Base-by-base conservation (phyloP, 2,329 filamentous ascomycete genomes). In the Neurospora crassa region DNA sequence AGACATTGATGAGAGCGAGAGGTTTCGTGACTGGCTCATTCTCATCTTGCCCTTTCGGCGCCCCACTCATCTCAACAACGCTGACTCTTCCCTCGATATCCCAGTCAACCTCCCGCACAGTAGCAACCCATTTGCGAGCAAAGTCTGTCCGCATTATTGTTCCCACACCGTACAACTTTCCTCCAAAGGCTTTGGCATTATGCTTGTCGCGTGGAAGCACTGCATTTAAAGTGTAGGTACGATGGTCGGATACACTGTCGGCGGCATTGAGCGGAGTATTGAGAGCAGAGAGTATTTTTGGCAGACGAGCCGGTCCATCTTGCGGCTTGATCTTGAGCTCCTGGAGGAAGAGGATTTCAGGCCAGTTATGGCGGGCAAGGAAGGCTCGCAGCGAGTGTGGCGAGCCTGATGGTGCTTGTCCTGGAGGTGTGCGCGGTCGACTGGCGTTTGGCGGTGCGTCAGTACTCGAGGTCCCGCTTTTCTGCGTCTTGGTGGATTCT, bases 81-180 rank as follows among this genome's bases (percentile, higher is more conserved):
- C 82, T 79, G 5, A 87, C 80, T 0, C 85, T 81, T 3, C 85
- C 86, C 79, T 88, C 85, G 1, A 78, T 74, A 70, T 88, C 85
- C 85, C 84, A 88, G 11, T 80, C 77, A 0, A 85, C 83, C 0
- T 79, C 80, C 8, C 82, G 79, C 0, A 83, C 78, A 4, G 71
- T 69, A 0, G 76, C 72, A 11, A 81, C 77, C 20, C 75, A 70
- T 29, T 76, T 71, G 1, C 71, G 40, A 12, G 77, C 72, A 69
- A 85, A 82, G 73, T 86, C 84, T 12, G 79, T 76, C 2, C 85
- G 80, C 16, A 87, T 74, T 67, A 88, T 80, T 34, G 82, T 83
- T 40, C 82, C 84, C 1, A 88, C 84, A 14, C 86, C 85, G 73
- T 88, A 86, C 1, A 87, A 78, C 72, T 82, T 86, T 1, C 85